Conservation (phyloP, 1,284 basidiomycete species). For the Entoloma clypeatum region DNA sequence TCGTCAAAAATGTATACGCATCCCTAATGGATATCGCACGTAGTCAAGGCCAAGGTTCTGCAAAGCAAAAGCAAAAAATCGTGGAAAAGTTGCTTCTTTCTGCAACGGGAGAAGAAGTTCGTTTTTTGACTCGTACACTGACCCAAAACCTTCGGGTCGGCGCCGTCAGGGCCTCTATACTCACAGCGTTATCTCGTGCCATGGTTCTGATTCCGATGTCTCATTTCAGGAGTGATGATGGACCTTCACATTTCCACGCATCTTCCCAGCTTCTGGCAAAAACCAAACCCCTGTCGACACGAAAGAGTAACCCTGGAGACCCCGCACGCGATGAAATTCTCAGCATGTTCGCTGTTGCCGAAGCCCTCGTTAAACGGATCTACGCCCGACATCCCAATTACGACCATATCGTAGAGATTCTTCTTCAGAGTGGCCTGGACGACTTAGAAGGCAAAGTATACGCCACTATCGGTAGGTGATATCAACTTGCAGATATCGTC, state of each 20-base stretch:
- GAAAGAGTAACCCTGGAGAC: constrained; percentile 45
- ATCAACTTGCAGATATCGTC: constrained; percentile 12
- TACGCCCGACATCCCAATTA: constrained; percentile 91
- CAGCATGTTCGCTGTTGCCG: constrained; percentile 49
- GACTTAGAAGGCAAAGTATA: constrained; percentile 64
- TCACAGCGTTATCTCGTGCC: constrained; percentile 81
- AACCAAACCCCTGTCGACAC: constrained; percentile 33
- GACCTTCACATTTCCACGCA: constrained; percentile 34
- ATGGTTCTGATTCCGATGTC: constrained; percentile 58
- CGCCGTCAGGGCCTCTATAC: constrained; percentile 81
- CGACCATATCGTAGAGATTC: constrained; percentile 67
- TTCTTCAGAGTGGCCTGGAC: constrained; percentile 61
- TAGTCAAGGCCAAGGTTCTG: constrained; percentile 72
- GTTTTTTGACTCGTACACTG: constrained; percentile 82
- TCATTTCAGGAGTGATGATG: constrained; percentile 19
- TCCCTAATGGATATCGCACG: constrained; percentile 62
- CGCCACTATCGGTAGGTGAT: constrained; percentile 64
- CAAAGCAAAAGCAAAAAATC: constrained; percentile 72
- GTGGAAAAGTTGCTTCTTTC: constrained; percentile 83
- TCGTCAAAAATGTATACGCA: constrained; percentile 62
- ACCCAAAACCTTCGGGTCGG: constrained; percentile 83
- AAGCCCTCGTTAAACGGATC: constrained; percentile 66
- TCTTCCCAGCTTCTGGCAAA: constrained; percentile 36
- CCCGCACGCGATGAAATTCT: constrained; percentile 43
- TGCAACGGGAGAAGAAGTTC: constrained; percentile 82